A percentile compares a stretch with the other conserved stretches of the same genome.
These are phyloP conservation scores for Calonectria ilicicola DNA, from an alignment of 2,329 filamentous ascomycete species.

Conservation along the genomic window DNA sequence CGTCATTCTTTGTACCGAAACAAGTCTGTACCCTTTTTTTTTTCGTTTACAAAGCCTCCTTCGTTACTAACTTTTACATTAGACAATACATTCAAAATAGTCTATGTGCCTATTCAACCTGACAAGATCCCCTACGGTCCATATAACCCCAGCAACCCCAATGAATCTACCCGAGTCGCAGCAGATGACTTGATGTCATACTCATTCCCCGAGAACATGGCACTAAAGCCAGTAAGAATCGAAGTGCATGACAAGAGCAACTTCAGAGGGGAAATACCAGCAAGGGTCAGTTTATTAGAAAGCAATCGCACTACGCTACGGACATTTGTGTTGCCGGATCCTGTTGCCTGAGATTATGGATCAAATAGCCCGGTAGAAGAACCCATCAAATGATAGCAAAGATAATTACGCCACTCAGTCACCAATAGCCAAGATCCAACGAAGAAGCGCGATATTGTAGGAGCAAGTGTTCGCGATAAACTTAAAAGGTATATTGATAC, in stretches of 20 bases:
- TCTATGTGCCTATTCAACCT: constrained; percentile 53
- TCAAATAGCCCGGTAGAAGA: not conserved
- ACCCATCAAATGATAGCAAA: not conserved
- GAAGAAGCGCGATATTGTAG: not conserved
- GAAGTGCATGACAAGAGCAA: constrained; percentile 60
- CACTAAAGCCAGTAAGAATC: constrained; percentile 59
- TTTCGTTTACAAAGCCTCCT: not conserved
- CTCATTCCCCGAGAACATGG: constrained; percentile 42
- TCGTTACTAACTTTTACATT: not conserved
- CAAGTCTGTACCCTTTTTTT: constrained; percentile 47
- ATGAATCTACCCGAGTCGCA: constrained; percentile 16
- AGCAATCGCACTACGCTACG: constrained; percentile 60
- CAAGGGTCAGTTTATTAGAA: constrained; percentile 63
- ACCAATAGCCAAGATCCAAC: not conserved
- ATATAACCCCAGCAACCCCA: constrained; percentile 44
- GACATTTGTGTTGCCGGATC: constrained; percentile 56
- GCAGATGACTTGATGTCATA: constrained; percentile 35
- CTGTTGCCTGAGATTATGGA: not conserved
- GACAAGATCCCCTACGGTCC: constrained; percentile 50
- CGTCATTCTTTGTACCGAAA: constrained; percentile 66
- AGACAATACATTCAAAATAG: constrained; percentile 44
- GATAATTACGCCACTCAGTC: not conserved
- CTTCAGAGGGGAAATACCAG: constrained; percentile 59
- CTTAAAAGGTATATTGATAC: constrained; percentile 37
- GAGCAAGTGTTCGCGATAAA: constrained; percentile 31